Evolutionary conservation across 2,329 filamentous ascomycete genomes (phyloP).

Genomic region (Penicillium sp.): DNA sequence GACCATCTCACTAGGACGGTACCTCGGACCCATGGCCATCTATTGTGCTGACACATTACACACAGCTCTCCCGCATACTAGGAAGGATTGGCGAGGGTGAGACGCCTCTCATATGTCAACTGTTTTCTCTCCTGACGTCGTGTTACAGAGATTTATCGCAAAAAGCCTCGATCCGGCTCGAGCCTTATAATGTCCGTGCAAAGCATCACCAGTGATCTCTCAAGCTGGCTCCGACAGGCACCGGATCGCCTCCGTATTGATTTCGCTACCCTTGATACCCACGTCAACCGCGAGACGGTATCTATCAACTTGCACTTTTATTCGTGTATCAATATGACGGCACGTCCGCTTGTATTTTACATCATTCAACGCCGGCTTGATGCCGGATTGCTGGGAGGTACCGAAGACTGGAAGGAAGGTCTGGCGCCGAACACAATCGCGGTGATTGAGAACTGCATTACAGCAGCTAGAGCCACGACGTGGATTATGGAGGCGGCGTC

Average conservation of each 20-base stretch:
- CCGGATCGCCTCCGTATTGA: constrained; percentile 52
- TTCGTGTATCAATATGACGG: constrained; percentile 60
- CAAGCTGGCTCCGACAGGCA: constrained; percentile 51
- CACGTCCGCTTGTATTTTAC: constrained; percentile 55
- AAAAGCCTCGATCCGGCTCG: constrained; percentile 48
- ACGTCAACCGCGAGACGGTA: constrained; percentile 51
- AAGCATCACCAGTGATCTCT: constrained; percentile 51
- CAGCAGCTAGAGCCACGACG: constrained; percentile 51
- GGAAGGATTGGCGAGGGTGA: constrained; percentile 48
- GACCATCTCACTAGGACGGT: constrained; percentile 8
- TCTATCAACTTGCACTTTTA: constrained; percentile 58
- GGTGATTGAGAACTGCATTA: constrained; percentile 56
- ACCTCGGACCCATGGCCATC: constrained; percentile 42
- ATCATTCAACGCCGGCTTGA: constrained; percentile 53
- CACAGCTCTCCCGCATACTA: constrained; percentile 53
- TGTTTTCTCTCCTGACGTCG: constrained; percentile 1
- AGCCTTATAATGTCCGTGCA: constrained; percentile 53
- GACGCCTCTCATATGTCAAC: background rate
- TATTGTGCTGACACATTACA: constrained; percentile 54
- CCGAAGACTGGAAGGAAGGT: constrained; percentile 49
- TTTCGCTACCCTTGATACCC: constrained; percentile 43
- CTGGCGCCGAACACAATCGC: constrained; percentile 50
- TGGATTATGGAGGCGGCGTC: constrained; percentile 52
- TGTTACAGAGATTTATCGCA: constrained; percentile 49
- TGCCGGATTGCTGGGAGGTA: constrained; percentile 30